These are phyloP conservation scores for Citrus inodora DNA, from an alignment of 345 rosid genomes.

Conservation along the genomic window DNA sequence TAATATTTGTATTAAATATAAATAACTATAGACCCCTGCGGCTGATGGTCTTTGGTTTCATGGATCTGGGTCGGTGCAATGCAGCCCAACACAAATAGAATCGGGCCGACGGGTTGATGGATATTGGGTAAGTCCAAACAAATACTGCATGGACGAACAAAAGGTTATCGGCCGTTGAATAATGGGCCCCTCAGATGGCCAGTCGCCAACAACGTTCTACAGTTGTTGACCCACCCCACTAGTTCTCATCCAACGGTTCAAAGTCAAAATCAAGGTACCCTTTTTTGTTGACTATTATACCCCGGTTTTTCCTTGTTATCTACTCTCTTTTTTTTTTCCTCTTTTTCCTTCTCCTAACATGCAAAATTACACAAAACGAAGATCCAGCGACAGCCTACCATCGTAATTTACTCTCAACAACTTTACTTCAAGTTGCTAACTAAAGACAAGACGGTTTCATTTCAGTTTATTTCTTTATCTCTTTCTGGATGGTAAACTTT, in stretches of 20 bases:
- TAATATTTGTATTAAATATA: too few species aligned
- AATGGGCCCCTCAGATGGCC: neutral
- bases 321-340: rapidly evolving
- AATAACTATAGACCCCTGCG: too few species aligned
- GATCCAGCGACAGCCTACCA: neutral
- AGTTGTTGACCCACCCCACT: constrained; percentile 25
- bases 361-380: neutral
- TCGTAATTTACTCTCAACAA: neutral
- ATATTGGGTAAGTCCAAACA: neutral
- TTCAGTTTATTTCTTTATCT: constrained; percentile 6
- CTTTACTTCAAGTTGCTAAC: neutral
- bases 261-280: neutral
- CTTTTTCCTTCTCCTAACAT: too few species aligned
- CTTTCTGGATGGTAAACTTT: neutral
- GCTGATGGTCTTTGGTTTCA: too few species aligned
- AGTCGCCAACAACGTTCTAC: constrained; percentile 8
- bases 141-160: neutral
- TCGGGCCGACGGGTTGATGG: too few species aligned
- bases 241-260: constrained; percentile 16
- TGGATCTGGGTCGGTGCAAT: too few species aligned
- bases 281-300: neutral
- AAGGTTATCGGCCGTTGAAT: constrained; percentile 2
- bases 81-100: too few species aligned
- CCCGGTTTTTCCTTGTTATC: neutral
- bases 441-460: constrained; percentile 1